phyloP scores from a whole-genome alignment of 306 rosid genomes.

The Carpinus fangiana region DNA sequence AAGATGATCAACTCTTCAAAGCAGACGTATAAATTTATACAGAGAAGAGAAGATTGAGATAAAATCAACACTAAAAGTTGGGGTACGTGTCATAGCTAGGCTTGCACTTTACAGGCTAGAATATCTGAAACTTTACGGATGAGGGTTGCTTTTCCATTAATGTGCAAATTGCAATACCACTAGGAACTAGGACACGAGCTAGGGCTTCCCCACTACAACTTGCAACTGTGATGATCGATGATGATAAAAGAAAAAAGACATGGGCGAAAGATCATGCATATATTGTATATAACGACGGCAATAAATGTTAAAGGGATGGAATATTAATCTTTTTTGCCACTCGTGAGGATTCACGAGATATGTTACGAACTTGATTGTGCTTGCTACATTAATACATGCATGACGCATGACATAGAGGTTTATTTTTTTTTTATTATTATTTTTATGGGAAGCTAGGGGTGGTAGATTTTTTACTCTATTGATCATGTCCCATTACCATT shows the following conservation, averaged over 20 bases:
- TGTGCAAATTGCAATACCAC: constrained; percentile 37
- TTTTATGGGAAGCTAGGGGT: too few species aligned
- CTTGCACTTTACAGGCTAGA: constrained; percentile 37
- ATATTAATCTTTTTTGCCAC: neutral
- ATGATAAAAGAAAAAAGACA: too few species aligned
- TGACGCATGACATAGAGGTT: too few species aligned
- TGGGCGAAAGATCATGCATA: too few species aligned
- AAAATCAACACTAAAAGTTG: constrained; percentile 24
- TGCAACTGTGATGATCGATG: neutral
- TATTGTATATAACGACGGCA: too few species aligned
- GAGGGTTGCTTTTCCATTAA: constrained; percentile 23
- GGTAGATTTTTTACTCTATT: too few species aligned
- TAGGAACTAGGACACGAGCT: neutral
- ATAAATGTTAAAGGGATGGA: neutral
- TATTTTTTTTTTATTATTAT: too few species aligned
- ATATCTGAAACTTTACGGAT: constrained; percentile 30
- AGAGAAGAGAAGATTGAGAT: constrained; percentile 4
- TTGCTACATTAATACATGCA: too few species aligned
- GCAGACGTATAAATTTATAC: neutral
- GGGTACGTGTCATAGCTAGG: constrained; percentile 4
- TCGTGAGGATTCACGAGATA: neutral
- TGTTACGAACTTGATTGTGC: too few species aligned
- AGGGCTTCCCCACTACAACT: neutral
- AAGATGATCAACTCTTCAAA: neutral
- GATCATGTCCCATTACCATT: too few species aligned